Base-by-base conservation (phyloP, 345 rosid genomes). In the Litchi chinensis region DNA sequence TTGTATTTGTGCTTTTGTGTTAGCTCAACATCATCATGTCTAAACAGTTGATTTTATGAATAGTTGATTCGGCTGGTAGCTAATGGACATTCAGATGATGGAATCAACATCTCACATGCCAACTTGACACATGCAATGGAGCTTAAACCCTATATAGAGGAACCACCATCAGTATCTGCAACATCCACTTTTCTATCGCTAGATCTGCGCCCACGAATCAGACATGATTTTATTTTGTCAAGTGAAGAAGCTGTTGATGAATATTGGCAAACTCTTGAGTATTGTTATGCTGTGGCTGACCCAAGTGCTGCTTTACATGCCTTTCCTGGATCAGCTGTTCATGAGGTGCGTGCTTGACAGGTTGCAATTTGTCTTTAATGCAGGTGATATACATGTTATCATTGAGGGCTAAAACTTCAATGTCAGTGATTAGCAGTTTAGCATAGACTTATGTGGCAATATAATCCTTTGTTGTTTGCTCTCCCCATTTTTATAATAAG, bases 261-360 rank as follows among this genome's bases (percentile, higher is more conserved):
- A 67, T 95, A 95, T 79, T 95, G 99, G 99, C 87, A 88, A 57
- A 93, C 96, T 74, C 82, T 95, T 83, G 99, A 95, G 84, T 95
- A 90, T 84, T 95, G 99, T 82, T 95, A 91, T 85, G 93, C 98
- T 87, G 93, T 95, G 82, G 89, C 95, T 80, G 96, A 93, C 83
- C 93, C 86, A 59, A 89, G 83, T 80, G 93, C 99, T 80, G 93
- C 98, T 74, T 76, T 85, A 82, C 90, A 85, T 82, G 96, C 98
- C 74, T 95, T 95, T 85, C 99, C 99, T 79, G 98, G 98, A 77
- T 92, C 99, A 74, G 86, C 88, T 71, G 98, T 92, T 81, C 93
- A 89, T 69, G 95, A 93, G 94, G 98, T 95, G 85, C 78, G 83
- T 71, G 63, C 82, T 75, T 75, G 46, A 46, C 71, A 59, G 52